Evolutionary conservation across 345 rosid genomes (phyloP), one percentile per base, ranked within the genome.

Genomic region (Citrus mangshanensis): DNA sequence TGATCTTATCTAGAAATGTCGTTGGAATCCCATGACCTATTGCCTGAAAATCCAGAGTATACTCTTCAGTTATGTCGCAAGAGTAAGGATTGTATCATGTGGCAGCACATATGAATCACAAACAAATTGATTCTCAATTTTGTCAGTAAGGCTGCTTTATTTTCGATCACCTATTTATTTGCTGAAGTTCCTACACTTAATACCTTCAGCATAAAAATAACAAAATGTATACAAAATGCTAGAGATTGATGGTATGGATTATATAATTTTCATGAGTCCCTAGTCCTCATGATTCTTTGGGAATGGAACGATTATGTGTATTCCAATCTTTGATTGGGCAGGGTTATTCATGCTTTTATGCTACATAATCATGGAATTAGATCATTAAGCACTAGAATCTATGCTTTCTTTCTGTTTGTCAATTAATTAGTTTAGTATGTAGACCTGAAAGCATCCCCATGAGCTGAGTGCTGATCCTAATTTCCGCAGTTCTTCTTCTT

Each of bases 361-460:
- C 37, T 70, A 6, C 40, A 32, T n/a, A 1, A 18, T 37, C 34
- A 25, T 46, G 1, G 12, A 46, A 70, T 34, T 22, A 70, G 22
- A 72, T 55, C 1, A 72, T 24, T n/a, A 59, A 71, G 54, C 42
- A 27, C 4, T 19, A 37, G 19, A 63, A 40, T 30, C 40, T 28
- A 64, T 6, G 1, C 60, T 61, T 12, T 30, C 21, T 42, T 5
- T 72, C 19, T 3, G 4, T 30, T 25, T 70, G 70, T 34, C 40
- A 42, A 42, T 21, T 37, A 9, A 2, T 70, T 35, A 60, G 69
- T 42, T 46, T 22, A 24, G 62, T 19, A 21, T 55, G 37, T 59
- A 28, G 24, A 74, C 90, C 90, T 81, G 89, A 64, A 88, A 86
- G 84, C 91, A 88, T 51, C 89, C 91, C 92, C 91, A 89, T 1